A percentile compares a stretch with the other conserved stretches of the same genome.
Evolutionary conservation across 495 filamentous ascomycete genomes (phyloP).

Genomic region (Penicillium arizonense): DNA sequence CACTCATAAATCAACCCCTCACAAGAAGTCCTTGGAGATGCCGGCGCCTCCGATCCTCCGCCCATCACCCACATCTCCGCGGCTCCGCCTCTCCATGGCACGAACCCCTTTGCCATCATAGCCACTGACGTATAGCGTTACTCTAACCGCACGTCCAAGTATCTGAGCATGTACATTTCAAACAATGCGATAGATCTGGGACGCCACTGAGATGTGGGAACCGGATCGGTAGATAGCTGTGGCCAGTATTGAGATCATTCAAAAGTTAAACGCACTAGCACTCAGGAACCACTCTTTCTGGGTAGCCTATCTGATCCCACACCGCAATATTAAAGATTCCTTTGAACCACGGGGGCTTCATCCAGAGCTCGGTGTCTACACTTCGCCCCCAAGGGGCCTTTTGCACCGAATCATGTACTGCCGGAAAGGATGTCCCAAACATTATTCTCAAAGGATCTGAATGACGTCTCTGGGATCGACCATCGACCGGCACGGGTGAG

Average conservation of each 20-base stretch:
- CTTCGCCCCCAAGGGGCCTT: not conserved
- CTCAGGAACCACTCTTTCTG: not conserved
- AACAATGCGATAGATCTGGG: too few species aligned
- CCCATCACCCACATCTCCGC: constrained; percentile 3
- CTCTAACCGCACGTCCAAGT: too few species aligned
- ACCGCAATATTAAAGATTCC: not conserved
- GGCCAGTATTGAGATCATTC: not conserved
- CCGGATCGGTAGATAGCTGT: not conserved
- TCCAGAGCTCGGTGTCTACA: not conserved
- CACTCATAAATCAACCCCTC: not conserved
- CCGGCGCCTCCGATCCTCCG: constrained; percentile 5
- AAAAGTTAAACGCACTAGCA: not conserved
- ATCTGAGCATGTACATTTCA: too few species aligned
- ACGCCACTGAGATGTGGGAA: too few species aligned
- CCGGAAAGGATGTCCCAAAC: too few species aligned
- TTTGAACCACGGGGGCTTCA: not conserved
- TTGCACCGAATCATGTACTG: too few species aligned
- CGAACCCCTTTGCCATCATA: constrained; percentile 2
- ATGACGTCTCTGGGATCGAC: not conserved
- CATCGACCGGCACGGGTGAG: not conserved
- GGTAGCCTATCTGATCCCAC: not conserved
- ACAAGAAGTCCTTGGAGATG: not conserved
- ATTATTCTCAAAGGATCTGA: not conserved
- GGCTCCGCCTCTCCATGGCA: constrained; percentile 3
- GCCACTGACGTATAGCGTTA: constrained; percentile 1